These are phyloP conservation scores for Ganoderma lingzhi DNA, from an alignment of 1,284 basidiomycete genomes.

Conservation along the genomic window DNA sequence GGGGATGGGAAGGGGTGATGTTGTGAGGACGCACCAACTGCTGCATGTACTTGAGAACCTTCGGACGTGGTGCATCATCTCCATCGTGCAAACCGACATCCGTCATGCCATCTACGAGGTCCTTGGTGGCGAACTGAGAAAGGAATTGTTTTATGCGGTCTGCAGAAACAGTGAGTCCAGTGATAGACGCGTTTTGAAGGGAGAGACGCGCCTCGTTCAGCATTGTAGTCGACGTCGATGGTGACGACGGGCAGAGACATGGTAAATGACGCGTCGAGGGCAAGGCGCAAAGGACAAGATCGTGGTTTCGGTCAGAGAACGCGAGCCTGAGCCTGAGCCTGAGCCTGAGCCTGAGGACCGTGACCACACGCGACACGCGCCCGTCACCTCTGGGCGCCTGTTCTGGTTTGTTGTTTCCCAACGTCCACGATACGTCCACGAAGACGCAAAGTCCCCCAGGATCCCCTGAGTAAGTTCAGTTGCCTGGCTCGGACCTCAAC, in stretches of 20 bases:
- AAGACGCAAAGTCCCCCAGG: not conserved
- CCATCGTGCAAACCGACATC: constrained; percentile 74
- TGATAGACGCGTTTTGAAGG: not conserved
- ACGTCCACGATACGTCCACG: constrained; percentile 13
- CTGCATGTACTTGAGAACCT: constrained; percentile 84
- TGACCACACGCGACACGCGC: constrained; percentile 34
- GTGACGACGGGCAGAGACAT: constrained; percentile 61
- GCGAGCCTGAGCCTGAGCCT: not conserved
- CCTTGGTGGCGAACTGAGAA: constrained; percentile 72
- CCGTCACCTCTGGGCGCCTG: constrained; percentile 13
- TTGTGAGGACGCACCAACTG: constrained; percentile 74
- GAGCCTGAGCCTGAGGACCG: constrained; percentile 1
- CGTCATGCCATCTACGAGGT: constrained; percentile 73
- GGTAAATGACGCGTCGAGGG: constrained; percentile 29
- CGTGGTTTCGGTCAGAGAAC: constrained; percentile 7
- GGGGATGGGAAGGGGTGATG: constrained; percentile 27
- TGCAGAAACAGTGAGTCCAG: constrained; percentile 40
- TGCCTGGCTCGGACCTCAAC: not conserved
- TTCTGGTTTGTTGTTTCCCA: not conserved
- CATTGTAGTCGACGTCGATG: constrained; percentile 57
- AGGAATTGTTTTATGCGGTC: constrained; percentile 78
- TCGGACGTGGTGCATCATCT: constrained; percentile 50
- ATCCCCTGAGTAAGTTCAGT: not conserved
- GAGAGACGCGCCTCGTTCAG: constrained; percentile 47
- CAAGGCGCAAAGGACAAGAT: constrained; percentile 15